A percentile compares a stretch with the other conserved stretches of the same genome.
Conservation (phyloP, 345 rosid species). For the Eutrema japonicum region DNA sequence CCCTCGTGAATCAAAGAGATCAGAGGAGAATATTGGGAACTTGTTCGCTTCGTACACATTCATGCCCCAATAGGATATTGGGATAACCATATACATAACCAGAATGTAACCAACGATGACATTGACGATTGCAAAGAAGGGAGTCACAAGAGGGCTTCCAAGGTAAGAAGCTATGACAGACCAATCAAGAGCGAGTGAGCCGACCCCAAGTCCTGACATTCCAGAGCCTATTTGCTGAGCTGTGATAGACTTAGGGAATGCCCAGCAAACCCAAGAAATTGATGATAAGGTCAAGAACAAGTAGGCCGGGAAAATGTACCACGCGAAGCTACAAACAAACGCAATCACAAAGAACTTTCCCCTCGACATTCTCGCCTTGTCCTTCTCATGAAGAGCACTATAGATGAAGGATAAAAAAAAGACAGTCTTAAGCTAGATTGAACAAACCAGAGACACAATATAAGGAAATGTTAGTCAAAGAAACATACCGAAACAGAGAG, state of each 20-base stretch:
- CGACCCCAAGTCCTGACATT: conserved; percentile 60
- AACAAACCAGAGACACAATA: background rate
- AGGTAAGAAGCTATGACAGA: conserved; percentile 58
- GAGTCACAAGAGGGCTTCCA: conserved; percentile 66
- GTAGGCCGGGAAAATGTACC: conserved; percentile 68
- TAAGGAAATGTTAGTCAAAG: background rate
- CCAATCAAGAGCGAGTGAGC: conserved; percentile 61
- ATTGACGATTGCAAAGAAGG: conserved; percentile 58
- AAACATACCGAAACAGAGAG: conserved; percentile 62
- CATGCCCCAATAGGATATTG: conserved; percentile 53
- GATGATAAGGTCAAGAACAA: conserved; percentile 53
- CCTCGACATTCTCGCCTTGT: conserved; percentile 50
- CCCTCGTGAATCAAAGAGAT: conserved; percentile 52
- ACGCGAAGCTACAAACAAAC: conserved; percentile 61
- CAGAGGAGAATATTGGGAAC: conserved; percentile 63
- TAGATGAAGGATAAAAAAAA: background rate
- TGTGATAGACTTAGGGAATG: conserved; percentile 55
- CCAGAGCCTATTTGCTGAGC: conserved; percentile 67
- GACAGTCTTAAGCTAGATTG: background rate
- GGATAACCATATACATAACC: conserved; percentile 45
- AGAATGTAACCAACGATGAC: conserved; percentile 50
- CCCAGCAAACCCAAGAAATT: conserved; percentile 67
- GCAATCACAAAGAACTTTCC: conserved; percentile 72
- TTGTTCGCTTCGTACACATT: conserved; percentile 48
- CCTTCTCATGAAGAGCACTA: conserved; percentile 68